phyloP scores from a whole-genome alignment of 2,329 filamentous ascomycete genomes.

The Fusarium multiceps region DNA sequence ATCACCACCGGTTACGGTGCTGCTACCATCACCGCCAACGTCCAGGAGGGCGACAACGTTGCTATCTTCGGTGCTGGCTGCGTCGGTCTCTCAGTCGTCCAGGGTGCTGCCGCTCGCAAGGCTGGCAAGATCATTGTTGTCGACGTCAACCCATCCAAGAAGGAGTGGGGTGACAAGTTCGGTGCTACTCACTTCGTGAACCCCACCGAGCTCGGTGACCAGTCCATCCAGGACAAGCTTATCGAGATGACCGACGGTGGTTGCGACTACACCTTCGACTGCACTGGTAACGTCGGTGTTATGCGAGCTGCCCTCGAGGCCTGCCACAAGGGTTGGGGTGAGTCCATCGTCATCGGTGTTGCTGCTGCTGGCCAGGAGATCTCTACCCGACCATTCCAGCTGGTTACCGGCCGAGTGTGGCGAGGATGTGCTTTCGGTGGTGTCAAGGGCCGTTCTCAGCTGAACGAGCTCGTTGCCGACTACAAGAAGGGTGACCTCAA shows the following conservation, averaged over 20 bases:
- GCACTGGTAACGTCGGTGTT: constrained; percentile 95
- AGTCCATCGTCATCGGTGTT: constrained; percentile 98
- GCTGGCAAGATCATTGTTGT: constrained; percentile 80
- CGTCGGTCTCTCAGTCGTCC: constrained; percentile 93
- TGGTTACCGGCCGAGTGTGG: constrained; percentile 97
- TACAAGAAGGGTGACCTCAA: constrained; percentile 92
- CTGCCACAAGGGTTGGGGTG: constrained; percentile 99
- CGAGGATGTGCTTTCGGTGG: constrained; percentile 98
- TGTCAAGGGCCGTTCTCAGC: constrained; percentile 95
- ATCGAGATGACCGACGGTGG: constrained; percentile 98
- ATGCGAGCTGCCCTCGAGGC: constrained; percentile 97
- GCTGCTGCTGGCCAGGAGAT: constrained; percentile 97
- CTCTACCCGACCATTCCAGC: constrained; percentile 93
- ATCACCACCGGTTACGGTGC: constrained; percentile 99
- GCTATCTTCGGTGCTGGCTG: constrained; percentile 96
- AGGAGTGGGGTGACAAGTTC: constrained; percentile 93
- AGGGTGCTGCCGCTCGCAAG: constrained; percentile 88
- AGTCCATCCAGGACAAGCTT: constrained; percentile 90
- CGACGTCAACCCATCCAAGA: constrained; percentile 86
- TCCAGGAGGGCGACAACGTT: constrained; percentile 89
- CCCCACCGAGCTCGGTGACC: constrained; percentile 79
- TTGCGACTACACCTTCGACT: constrained; percentile 99
- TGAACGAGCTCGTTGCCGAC: constrained; percentile 86
- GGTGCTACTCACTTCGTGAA: constrained; percentile 98
- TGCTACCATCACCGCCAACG: constrained; percentile 89